Percentiles rank a stretch among this genome's conserved stretches.
phyloP scores from a whole-genome alignment of 768 basidiomycete genomes.

The Cystobasidium tubakii region DNA sequence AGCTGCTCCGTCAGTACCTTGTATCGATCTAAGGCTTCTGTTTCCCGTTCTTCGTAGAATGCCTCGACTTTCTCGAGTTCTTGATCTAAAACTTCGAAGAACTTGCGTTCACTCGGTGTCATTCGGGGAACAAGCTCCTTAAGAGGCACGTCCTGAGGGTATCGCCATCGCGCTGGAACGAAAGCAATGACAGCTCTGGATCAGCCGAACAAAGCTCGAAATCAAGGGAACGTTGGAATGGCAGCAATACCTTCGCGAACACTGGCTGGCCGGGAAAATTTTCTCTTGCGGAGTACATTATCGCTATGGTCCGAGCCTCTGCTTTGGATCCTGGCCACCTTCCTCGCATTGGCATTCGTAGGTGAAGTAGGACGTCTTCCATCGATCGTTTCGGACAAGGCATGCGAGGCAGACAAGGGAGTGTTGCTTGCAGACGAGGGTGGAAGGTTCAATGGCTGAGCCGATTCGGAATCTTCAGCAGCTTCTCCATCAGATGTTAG shows the following conservation, averaged over 20 bases:
- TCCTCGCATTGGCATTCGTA: neutral
- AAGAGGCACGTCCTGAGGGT: conserved; percentile 41
- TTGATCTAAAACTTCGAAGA: conserved; percentile 69
- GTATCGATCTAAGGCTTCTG: conserved; percentile 54
- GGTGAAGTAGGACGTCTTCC: neutral
- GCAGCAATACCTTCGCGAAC: conserved; percentile 11
- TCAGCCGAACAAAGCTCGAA: neutral
- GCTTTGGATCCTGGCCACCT: neutral
- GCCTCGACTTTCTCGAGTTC: conserved; percentile 78
- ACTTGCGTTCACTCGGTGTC: conserved; percentile 60
- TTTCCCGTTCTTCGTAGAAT: conserved; percentile 70
- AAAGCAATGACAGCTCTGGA: neutral
- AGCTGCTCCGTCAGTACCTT: conserved; percentile 63
- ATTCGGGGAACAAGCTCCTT: conserved; percentile 55
- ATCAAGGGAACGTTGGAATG: neutral
- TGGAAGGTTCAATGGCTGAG: conserved; percentile 16
- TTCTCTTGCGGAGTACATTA: conserved; percentile 8
- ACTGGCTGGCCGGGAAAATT: neutral
- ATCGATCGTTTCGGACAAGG: neutral
- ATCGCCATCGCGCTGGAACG: conserved; percentile 18
- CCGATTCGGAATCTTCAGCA: neutral
- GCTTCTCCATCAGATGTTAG: neutral
- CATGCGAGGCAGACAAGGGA: neutral
- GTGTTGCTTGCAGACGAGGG: neutral
- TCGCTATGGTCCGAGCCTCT: conserved; percentile 12